These are phyloP conservation scores for Tuctoria greenei DNA, from an alignment of 176 grass and related monocot genomes.

Conservation along the genomic window DNA sequence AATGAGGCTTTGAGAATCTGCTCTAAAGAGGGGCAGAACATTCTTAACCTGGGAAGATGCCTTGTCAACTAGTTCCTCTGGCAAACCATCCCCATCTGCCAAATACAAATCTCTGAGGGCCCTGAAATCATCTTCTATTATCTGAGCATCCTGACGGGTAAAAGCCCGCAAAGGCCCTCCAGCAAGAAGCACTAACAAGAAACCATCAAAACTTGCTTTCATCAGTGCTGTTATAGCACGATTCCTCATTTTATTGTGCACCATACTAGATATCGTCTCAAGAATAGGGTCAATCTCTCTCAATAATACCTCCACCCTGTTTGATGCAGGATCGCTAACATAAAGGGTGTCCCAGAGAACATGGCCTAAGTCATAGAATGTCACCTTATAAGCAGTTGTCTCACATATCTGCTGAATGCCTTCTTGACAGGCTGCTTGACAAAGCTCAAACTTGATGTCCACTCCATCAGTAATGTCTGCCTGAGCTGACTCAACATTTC, in stretches of 20 bases:
- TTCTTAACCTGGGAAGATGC: constrained; percentile 86
- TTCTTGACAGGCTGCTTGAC: constrained; percentile 76
- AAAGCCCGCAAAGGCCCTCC: constrained; percentile 85
- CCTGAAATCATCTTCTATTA: constrained; percentile 83
- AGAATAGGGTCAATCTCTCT: constrained; percentile 83
- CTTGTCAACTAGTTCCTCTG: constrained; percentile 89
- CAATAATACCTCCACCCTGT: constrained; percentile 64
- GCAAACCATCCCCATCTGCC: constrained; percentile 91
- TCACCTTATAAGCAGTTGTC: constrained; percentile 88
- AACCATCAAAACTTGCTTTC: constrained; percentile 92
- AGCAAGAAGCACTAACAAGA: constrained; percentile 87
- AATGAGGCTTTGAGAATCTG: constrained; percentile 73
- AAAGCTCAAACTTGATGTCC: constrained; percentile 89
- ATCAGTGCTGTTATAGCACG: constrained; percentile 87
- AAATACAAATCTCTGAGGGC: constrained; percentile 76
- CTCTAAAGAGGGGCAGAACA: constrained; percentile 69
- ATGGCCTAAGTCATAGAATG: constrained; percentile 79
- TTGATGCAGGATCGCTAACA: constrained; percentile 59
- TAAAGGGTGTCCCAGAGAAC: constrained; percentile 85
- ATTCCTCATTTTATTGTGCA: constrained; percentile 87
- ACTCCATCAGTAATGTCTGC: constrained; percentile 81
- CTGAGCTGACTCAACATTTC: constrained; percentile 92
- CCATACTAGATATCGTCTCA: constrained; percentile 76
- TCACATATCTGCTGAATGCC: constrained; percentile 83
- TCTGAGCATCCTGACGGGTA: constrained; percentile 59